Conservation (phyloP, 75 land plant genomes). For the Cupressus sempervirens region DNA sequence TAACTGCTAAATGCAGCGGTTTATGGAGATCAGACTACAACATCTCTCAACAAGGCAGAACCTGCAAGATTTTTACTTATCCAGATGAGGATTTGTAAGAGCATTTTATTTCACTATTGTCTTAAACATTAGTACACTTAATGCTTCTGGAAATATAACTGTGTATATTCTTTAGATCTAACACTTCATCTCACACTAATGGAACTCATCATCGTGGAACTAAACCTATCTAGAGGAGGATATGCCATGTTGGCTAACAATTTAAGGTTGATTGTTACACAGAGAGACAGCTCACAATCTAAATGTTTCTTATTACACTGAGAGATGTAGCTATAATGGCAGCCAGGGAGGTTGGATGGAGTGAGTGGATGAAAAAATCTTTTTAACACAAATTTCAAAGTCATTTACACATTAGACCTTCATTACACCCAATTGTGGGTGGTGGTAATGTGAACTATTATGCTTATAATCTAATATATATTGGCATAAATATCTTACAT, state of each 20-base stretch:
- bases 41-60: not conserved
- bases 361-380: too few species aligned
- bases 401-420: too few species aligned
- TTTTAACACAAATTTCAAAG: too few species aligned
- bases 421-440: too few species aligned
- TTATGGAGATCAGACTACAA: not conserved
- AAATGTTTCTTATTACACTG: too few species aligned
- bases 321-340: too few species aligned
- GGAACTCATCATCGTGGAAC: not conserved
- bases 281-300: not conserved
- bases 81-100: not conserved
- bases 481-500: too few species aligned
- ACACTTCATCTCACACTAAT: not conserved
- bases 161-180: not conserved
- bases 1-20: not conserved
- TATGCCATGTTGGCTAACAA: not conserved
- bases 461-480: too few species aligned
- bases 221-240: not conserved
- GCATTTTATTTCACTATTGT: not conserved
- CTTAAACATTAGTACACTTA: not conserved
- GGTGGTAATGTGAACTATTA: too few species aligned
- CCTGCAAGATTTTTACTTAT: not conserved
- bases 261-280: too few species aligned
- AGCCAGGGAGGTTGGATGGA: too few species aligned
- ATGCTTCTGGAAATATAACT: not conserved